Evolutionary conservation across 495 filamentous ascomycete genomes (phyloP).

Genomic region (Baudoinia panamericana): DNA sequence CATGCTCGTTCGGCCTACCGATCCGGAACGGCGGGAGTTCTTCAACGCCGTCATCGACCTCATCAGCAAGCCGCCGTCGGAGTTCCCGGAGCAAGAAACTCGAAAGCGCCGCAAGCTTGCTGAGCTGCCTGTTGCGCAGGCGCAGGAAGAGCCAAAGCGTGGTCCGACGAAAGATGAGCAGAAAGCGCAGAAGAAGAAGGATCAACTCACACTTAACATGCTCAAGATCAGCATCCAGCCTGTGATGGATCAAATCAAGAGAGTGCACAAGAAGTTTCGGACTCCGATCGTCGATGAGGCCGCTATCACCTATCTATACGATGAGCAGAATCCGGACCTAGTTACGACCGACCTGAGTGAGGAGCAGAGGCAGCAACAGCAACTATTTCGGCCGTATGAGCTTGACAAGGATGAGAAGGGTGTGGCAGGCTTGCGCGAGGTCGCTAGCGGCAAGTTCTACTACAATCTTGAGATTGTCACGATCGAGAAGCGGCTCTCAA

Average conservation of each 20-base stretch:
- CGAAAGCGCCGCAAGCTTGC: slow-evolving; percentile 77
- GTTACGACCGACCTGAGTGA: slow-evolving; percentile 62
- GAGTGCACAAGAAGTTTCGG: slow-evolving; percentile 70
- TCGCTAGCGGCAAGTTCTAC: slow-evolving; percentile 63
- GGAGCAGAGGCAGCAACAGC: slow-evolving; percentile 39
- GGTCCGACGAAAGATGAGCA: slow-evolving; percentile 56
- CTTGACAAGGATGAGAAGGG: slow-evolving; percentile 60
- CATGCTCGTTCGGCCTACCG: slow-evolving; percentile 48
- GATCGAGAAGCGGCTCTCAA: slow-evolving; percentile 85
- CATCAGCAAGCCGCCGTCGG: slow-evolving; percentile 59
- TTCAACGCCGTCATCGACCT: slow-evolving; percentile 60
- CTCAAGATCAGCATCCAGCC: slow-evolving; percentile 79
- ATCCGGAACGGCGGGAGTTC: slow-evolving; percentile 56
- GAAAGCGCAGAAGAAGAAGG: slow-evolving; percentile 64
- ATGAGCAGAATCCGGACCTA: slow-evolving; percentile 69
- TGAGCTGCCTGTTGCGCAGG: slow-evolving; percentile 50
- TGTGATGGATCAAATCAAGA: slow-evolving; percentile 89
- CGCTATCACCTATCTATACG: slow-evolving; percentile 63
- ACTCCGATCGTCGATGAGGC: slow-evolving; percentile 60
- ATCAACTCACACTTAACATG: slow-evolving; percentile 65
- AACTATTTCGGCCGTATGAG: slow-evolving; percentile 56
- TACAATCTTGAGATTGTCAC: slow-evolving; percentile 90
- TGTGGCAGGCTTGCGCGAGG: slow-evolving; percentile 54
- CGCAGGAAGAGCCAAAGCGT: slow-evolving; percentile 28
- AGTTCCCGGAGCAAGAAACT: slow-evolving; percentile 74